Evolutionary conservation across 1,284 basidiomycete genomes (phyloP).

Genomic region (Papiliotrema terrestris): DNA sequence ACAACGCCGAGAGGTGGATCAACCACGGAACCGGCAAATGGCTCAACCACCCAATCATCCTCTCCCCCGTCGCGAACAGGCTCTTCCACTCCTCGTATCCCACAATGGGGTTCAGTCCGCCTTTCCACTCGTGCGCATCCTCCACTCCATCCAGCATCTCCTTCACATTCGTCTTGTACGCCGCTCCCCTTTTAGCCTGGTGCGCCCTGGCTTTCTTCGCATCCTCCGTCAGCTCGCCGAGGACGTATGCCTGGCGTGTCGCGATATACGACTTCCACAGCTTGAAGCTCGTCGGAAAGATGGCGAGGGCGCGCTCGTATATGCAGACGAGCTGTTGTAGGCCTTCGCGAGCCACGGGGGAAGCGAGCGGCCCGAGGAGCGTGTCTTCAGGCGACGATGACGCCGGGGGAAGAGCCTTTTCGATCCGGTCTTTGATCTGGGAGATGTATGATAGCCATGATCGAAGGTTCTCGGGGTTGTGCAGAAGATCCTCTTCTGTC

Average conservation of each 20-base stretch:
- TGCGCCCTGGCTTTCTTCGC: slow-evolving; percentile 49
- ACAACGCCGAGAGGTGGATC: slow-evolving; percentile 84
- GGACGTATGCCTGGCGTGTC: slow-evolving; percentile 77
- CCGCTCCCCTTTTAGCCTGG: slow-evolving; percentile 67
- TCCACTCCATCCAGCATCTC: slow-evolving; percentile 85
- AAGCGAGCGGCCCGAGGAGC: slow-evolving; percentile 58
- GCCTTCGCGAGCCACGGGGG: slow-evolving; percentile 65
- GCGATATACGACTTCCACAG: slow-evolving; percentile 91
- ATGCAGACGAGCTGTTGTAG: slow-evolving; percentile 82
- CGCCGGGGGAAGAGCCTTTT: slow-evolving; percentile 56
- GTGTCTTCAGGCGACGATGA: slow-evolving; percentile 34
- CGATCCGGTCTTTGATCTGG: slow-evolving; percentile 64
- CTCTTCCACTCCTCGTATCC: slow-evolving; percentile 95
- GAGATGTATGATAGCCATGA: slow-evolving; percentile 88
- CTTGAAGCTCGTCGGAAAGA: slow-evolving; percentile 88
- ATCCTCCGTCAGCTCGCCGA: slow-evolving; percentile 59
- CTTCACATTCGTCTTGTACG: slow-evolving; percentile 76
- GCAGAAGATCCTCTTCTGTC: slow-evolving; percentile 91
- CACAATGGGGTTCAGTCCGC: slow-evolving; percentile 76
- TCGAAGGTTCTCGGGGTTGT: slow-evolving; percentile 85
- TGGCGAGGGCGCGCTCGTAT: slow-evolving; percentile 84
- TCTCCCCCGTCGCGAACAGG: slow-evolving; percentile 82
- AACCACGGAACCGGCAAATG: slow-evolving; percentile 87
- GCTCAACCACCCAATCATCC: slow-evolving; percentile 88
- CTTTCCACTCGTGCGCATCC: slow-evolving; percentile 80